Evolutionary conservation across 768 basidiomycete genomes (phyloP), one percentile per base, ranked within the genome.

Genomic region (Leccinum aurantiacum): DNA sequence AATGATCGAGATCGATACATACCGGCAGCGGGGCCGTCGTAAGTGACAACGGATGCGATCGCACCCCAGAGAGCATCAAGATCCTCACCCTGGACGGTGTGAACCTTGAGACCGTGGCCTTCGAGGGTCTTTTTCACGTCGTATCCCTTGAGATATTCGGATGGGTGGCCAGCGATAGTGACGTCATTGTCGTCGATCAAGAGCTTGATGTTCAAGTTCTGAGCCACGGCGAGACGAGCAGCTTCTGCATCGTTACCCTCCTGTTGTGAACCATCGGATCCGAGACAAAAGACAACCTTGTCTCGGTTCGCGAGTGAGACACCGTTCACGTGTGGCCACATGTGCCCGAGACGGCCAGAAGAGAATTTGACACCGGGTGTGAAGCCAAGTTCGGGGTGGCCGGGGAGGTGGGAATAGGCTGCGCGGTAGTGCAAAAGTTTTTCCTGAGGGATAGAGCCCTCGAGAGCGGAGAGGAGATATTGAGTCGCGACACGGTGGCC

Each of bases 331-430:
- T 90, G 74, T 0, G 92, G 87, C 92, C 92, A 95, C 82, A 93
- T 86, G 74, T 95, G 93, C 2, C 93, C 93, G 19, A 95, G 83
- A 70, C 93, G 89, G n/a, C 93, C 93, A 1, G 92, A 94, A 3
- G 92, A 93, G 77, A 95, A 95, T 75, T 93, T 92, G 75, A 95
- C 84, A 29, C 93, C 93, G n/a, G 93, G 93, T 0, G 93, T 94
- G 60, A 94, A 79, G 24, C 93, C 93, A 7, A 94, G 80, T 75
- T 94, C 93, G 14, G 93, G 93, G 68, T 95, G 93, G 14, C 92
- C 93, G 3, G 93, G 93, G 35, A 95, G 87, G 67, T 89, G 88
- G 35, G 91, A 89, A 74, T 93, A 82, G 59, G 93, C 93, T 68
- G 86, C 89, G 54, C 93, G 89, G 74, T 95, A 95, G 70, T 89